Base-by-base conservation (phyloP, 164 flowering plant species). In the Nymphaea thermarum region DNA sequence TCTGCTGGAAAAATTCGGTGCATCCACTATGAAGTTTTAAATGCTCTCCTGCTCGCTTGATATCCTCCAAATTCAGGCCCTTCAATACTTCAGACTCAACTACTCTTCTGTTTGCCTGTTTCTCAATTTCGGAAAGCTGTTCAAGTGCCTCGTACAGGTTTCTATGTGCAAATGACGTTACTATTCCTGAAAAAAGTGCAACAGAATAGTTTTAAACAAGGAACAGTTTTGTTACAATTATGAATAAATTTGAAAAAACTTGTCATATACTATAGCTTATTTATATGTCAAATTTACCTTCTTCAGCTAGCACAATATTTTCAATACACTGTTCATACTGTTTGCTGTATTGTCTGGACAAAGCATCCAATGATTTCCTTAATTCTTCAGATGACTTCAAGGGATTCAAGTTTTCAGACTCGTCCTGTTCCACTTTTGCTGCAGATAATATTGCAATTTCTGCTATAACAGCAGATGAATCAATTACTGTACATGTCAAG, bases 291-390 rank as follows among this genome's bases (percentile, higher is more conserved):
- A 47, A 47, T 47, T 43, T 83, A 86, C 97, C 91, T 84, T 76
- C 77, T 59, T 81, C 76, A 68, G 75, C 25, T 53, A 80, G 79
- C 77, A 91, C 44, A 63, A 91, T 77, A 69, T 76, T 83, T 67
- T 94, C 91, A 41, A 94, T 84, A 76, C 97, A 94, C 55, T 88
- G 86, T 73, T 91, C 97, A 79, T 89, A n/a, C n/a, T n/a, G n/a
- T n/a, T n/a, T n/a, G n/a, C n/a, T n/a, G n/a, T n/a, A n/a, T n/a
- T n/a, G n/a, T n/a, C n/a, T n/a, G n/a, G n/a, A n/a, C n/a, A n/a
- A n/a, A n/a, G n/a, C n/a, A n/a, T n/a, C n/a, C n/a, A n/a, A n/a
- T n/a, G n/a, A n/a, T n/a, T n/a, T n/a, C n/a, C n/a, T n/a, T n/a
- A n/a, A n/a, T n/a, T n/a, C n/a, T n/a, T n/a, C n/a, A n/a, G n/a